Percentiles rank a stretch among this genome's conserved stretches.
Evolutionary conservation across 73 alveolate species (phyloP).

Genomic region (Paramecium octaurelia): DNA sequence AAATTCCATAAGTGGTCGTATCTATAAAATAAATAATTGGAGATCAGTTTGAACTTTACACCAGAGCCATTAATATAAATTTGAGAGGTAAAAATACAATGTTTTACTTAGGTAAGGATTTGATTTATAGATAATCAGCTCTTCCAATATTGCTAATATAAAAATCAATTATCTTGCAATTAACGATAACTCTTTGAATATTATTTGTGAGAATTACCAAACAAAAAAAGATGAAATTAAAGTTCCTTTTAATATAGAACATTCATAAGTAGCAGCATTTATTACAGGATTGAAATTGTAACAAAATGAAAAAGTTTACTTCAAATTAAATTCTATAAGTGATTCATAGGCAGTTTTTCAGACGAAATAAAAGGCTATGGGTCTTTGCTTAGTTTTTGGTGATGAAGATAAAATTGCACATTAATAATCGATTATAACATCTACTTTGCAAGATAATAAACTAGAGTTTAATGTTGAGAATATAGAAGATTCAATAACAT

Average conservation of each 20-base stretch:
- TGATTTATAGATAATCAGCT: background rate
- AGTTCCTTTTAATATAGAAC: background rate
- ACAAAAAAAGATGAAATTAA: background rate
- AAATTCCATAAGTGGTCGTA: background rate
- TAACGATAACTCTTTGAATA: background rate
- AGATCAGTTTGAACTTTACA: background rate
- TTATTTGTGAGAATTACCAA: background rate
- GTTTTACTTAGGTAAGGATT: slow-evolving; percentile 8
- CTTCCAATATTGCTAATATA: background rate
- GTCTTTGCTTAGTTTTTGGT: background rate
- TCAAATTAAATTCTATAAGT: background rate
- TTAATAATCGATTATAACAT: background rate
- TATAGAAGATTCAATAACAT: background rate
- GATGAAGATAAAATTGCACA: background rate
- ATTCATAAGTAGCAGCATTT: background rate
- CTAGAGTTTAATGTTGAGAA: background rate
- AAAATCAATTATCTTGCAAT: background rate
- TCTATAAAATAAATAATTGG: background rate
- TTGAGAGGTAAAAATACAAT: background rate
- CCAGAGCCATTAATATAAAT: background rate
- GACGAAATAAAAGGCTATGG: background rate
- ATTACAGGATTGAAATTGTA: background rate
- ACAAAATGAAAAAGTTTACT: background rate
- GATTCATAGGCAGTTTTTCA: background rate
- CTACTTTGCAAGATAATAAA: background rate